These are phyloP conservation scores for Hygrocybe punicea DNA, from an alignment of 768 basidiomycete species.

Conservation along the genomic window DNA sequence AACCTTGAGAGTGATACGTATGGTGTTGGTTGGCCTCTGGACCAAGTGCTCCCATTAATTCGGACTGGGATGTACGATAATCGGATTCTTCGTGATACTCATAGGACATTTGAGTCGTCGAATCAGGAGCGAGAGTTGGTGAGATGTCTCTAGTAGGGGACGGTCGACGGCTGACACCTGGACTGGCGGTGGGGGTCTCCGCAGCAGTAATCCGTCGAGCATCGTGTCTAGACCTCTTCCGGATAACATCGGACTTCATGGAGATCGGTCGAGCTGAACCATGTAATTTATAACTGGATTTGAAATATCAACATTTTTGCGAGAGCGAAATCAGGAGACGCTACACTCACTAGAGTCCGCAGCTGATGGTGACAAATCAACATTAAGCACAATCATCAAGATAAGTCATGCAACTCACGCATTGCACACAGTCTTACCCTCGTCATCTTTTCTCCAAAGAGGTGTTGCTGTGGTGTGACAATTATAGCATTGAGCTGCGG, in stretches of 20 bases:
- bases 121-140: constrained; percentile 68
- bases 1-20: constrained; percentile 28
- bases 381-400: constrained; percentile 7
- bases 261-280: constrained; percentile 83
- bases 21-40: constrained; percentile 25
- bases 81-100: constrained; percentile 47
- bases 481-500: constrained; percentile 80
- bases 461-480: constrained; percentile 88
- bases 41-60: constrained; percentile 47
- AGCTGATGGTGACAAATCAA: constrained; percentile 40
- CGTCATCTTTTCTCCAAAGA: constrained; percentile 87
- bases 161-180: constrained; percentile 68
- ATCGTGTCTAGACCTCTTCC: constrained; percentile 81
- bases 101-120: constrained; percentile 56
- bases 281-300: constrained; percentile 64
- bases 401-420: constrained; percentile 51
- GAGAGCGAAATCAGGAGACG: not conserved
- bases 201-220: constrained; percentile 58
- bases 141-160: constrained; percentile 62
- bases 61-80: constrained; percentile 47
- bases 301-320: not conserved
- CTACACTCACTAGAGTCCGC: constrained; percentile 56
- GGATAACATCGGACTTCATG: constrained; percentile 89
- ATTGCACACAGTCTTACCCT: constrained; percentile 88
- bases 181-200: constrained; percentile 73